Conservation (phyloP, 2,329 filamentous ascomycete species). For the Hirsutella minnesotensis region DNA sequence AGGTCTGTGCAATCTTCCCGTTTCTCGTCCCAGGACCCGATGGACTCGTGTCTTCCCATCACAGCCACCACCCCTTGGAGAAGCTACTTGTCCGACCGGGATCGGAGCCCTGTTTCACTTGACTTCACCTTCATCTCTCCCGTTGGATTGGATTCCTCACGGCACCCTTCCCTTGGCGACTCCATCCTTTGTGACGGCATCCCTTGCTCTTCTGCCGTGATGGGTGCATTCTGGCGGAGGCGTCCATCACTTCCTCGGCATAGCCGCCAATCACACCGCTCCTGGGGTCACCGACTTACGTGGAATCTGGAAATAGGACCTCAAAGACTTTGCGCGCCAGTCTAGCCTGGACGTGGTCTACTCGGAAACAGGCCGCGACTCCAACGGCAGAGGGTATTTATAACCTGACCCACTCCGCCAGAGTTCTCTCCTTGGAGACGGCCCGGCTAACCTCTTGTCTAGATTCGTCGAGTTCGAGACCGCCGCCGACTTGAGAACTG, state of each 20-base stretch:
- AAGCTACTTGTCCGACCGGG: slow-evolving; percentile 9
- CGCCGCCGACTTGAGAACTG: slow-evolving; percentile 74
- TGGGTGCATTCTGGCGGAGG: slow-evolving; percentile 23
- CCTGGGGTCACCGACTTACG: slow-evolving; percentile 66
- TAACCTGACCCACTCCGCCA: slow-evolving; percentile 22
- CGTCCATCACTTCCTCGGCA: slow-evolving; percentile 17
- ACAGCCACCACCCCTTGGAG: slow-evolving; percentile 15
- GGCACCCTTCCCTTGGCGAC: slow-evolving; percentile 8
- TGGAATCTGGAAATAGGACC: slow-evolving; percentile 78
- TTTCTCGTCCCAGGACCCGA: slow-evolving; percentile 38
- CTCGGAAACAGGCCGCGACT: slow-evolving; percentile 87
- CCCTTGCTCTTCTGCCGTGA: slow-evolving; percentile 11
- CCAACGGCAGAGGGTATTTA: slow-evolving; percentile 73
- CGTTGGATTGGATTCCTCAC: slow-evolving; percentile 13
- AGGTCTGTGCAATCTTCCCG: slow-evolving; percentile 76
- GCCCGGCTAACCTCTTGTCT: slow-evolving; percentile 2
- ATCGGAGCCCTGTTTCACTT: slow-evolving; percentile 8
- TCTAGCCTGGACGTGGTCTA: slow-evolving; percentile 97
- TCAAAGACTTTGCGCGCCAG: slow-evolving; percentile 98
- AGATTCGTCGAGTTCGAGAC: slow-evolving; percentile 99
- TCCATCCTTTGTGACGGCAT: slow-evolving; percentile 1
- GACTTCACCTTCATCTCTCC: slow-evolving; percentile 2
- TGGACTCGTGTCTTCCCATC: slow-evolving; percentile 19
- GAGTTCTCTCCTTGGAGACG: background rate
- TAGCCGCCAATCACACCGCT: slow-evolving; percentile 14